These are phyloP conservation scores for Plenodomus lindquistii DNA, from an alignment of 2,329 filamentous ascomycete genomes.

Conservation along the genomic window DNA sequence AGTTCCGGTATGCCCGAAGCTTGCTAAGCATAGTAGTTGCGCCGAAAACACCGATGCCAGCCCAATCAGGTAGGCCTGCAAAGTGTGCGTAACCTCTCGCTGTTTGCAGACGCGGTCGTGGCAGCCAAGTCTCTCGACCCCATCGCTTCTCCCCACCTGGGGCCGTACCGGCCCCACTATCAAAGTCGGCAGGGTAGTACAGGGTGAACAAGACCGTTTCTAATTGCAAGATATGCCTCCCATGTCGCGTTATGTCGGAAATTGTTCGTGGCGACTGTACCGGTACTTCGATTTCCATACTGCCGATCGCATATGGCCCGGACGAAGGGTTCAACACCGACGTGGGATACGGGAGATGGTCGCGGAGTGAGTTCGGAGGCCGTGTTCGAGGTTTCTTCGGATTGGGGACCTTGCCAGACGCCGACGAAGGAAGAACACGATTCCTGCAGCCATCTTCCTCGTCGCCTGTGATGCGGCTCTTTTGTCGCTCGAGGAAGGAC, in stretches of 20 bases:
- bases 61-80: conserved; percentile 52
- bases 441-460: conserved; percentile 21
- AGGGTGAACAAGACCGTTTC: conserved; percentile 66
- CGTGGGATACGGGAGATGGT: conserved; percentile 51
- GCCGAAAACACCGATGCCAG: conserved; percentile 59
- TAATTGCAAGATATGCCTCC: conserved; percentile 54
- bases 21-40: conserved; percentile 67
- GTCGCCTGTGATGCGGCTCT: conserved; percentile 33
- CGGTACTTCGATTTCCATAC: conserved; percentile 61
- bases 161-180: conserved; percentile 43
- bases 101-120: conserved; percentile 59
- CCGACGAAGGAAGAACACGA: conserved; percentile 16
- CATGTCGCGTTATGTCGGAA: conserved; percentile 55
- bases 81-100: conserved; percentile 67
- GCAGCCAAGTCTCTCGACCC: conserved; percentile 65
- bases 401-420: conserved; percentile 43
- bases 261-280: conserved; percentile 53
- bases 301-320: conserved; percentile 54
- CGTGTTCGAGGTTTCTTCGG: conserved; percentile 54
- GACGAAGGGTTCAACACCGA: conserved; percentile 55
- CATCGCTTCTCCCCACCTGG: conserved; percentile 50
- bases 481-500: conserved; percentile 32
- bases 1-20: conserved; percentile 66
- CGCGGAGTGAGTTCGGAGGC: conserved; percentile 52
- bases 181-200: conserved; percentile 65